Base-by-base conservation (phyloP, 2,329 filamentous ascomycete genomes). In the Sporothrix protearum region DNA sequence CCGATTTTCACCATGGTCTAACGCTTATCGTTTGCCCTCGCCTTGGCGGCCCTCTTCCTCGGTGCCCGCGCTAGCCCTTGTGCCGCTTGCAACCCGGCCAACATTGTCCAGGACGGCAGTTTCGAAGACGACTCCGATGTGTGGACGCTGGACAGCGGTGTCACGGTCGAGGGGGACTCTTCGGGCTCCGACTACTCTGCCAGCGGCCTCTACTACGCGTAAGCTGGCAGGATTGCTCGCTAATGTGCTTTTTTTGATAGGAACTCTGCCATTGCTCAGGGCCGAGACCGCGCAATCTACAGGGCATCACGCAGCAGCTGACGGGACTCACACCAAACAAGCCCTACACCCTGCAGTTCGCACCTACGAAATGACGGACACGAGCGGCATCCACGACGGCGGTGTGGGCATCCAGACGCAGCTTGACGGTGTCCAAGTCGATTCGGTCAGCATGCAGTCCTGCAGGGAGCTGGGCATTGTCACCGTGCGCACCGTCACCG, bases 171-270 rank as follows among this genome's bases (percentile, higher is more conserved):
- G 33, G 28, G n/a, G n/a, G 36, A 45, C 36, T 19, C 36, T 25
- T 36, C 59, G 16, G 36, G 36, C 1, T 9, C 59, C 7, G 59
- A 25, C 10, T 63, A 63, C n/a, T 10, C 59, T 10, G 33, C 22
- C 36, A 63, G 33, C 59, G 59, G 59, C 36, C 19, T 19, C n/a
- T 25, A 63, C 59, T 63, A 63, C 36, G 59, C 28, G 59, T 63
- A 63, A 42, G 7, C 16, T 19, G n/a, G n/a, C n/a, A n/a, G n/a
- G n/a, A n/a, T n/a, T n/a, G n/a, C n/a, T n/a, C n/a, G n/a, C n/a
- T n/a, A n/a, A n/a, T n/a, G n/a, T n/a, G 7, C 55, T 5, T 36
- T n/a, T 16, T 12, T 36, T 36, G 33, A 36, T 12, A 63, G 59
- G 36, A 42, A 16, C 19, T 42, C 45, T 22, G 1, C 22, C 59